Conservation (phyloP, 2,329 filamentous ascomycete species). For the Aspergillus fumigatus region DNA sequence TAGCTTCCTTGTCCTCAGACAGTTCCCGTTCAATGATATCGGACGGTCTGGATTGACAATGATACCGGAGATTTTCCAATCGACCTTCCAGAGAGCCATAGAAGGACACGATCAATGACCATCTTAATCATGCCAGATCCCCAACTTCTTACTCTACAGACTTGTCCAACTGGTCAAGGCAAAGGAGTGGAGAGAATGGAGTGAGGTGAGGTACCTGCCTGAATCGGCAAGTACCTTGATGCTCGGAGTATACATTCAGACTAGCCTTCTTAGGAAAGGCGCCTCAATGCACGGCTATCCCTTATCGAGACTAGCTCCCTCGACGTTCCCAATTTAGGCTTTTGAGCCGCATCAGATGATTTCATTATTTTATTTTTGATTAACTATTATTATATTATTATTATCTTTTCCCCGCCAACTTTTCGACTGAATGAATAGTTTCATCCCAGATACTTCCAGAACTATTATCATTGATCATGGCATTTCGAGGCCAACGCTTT, state of each 20-base stretch:
- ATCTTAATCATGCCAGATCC: neutral
- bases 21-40: neutral
- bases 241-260: neutral
- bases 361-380: constrained; percentile 19
- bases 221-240: constrained; percentile 8
- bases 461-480: constrained; percentile 32
- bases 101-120: neutral
- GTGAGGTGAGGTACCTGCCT: constrained; percentile 12
- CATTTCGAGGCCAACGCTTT: constrained; percentile 57
- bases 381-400: neutral
- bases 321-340: constrained; percentile 29
- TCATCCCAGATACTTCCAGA: neutral
- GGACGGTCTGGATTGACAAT: too few species aligned
- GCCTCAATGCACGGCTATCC: constrained; percentile 20
- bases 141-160: neutral
- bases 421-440: neutral
- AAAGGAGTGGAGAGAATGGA: neutral
- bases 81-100: neutral
- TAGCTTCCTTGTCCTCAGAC: neutral
- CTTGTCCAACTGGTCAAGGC: neutral
- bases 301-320: constrained; percentile 10
- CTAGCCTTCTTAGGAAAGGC: constrained; percentile 5
- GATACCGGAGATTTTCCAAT: neutral
- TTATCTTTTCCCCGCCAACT: neutral
- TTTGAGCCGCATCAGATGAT: constrained; percentile 33